phyloP scores from a whole-genome alignment of 192 early-diverging fungal genomes.

The Entomortierella chlamydospora region DNA sequence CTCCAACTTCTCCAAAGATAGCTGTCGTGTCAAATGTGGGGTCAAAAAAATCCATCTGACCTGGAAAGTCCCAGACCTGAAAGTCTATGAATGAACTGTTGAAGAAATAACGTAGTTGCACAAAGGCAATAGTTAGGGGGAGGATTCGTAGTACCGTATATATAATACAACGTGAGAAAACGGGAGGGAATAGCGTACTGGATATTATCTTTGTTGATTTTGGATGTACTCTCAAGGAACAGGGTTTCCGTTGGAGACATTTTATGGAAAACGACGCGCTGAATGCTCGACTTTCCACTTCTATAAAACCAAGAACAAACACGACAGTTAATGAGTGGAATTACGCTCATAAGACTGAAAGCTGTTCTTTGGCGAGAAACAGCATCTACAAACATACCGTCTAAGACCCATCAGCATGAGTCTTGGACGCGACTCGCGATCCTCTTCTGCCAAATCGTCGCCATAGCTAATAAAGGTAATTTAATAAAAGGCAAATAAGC shows the following conservation, averaged over 20 bases:
- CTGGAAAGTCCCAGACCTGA: slow-evolving; percentile 93
- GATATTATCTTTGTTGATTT: slow-evolving; percentile 76
- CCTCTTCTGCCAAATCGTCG: slow-evolving; percentile 51
- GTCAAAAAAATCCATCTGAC: slow-evolving; percentile 86
- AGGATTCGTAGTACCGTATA: background rate
- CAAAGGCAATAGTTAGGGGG: background rate
- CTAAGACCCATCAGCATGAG: slow-evolving; percentile 54
- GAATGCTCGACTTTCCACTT: slow-evolving; percentile 89
- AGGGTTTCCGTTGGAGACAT: slow-evolving; percentile 90
- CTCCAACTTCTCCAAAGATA: slow-evolving; percentile 77
- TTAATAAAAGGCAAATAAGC: too few relatives aligned
- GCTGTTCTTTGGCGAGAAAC: too few relatives aligned
- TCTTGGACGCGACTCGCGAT: slow-evolving; percentile 52
- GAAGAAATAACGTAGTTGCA: background rate
- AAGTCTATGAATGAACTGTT: slow-evolving; percentile 84
- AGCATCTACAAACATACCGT: slow-evolving; percentile 11
- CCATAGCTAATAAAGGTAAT: slow-evolving; percentile 30
- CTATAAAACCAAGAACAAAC: slow-evolving; percentile 38
- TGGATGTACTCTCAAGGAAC: slow-evolving; percentile 83
- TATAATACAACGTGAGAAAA: background rate
- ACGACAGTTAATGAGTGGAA: background rate
- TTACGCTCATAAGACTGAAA: too few relatives aligned
- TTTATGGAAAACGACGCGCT: slow-evolving; percentile 88
- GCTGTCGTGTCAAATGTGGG: slow-evolving; percentile 70
- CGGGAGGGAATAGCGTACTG: slow-evolving; percentile 24